These are phyloP conservation scores for Trametes cubensis DNA, from an alignment of 768 basidiomycete species.

Conservation along the genomic window DNA sequence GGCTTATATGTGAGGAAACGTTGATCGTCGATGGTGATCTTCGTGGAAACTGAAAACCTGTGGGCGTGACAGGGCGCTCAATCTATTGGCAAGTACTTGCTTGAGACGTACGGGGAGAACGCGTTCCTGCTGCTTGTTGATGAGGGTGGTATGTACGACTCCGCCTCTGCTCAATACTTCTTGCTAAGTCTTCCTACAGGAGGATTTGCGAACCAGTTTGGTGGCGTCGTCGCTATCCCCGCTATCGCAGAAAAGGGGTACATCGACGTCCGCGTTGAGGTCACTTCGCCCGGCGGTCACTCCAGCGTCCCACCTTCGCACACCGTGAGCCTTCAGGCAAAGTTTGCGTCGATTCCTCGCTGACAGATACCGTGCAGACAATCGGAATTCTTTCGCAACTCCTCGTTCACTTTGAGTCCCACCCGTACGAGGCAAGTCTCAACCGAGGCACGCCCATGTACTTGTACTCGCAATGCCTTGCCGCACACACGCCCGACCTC, in stretches of 20 bases:
- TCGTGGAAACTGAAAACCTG: background rate
- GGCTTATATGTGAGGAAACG: conserved; percentile 30
- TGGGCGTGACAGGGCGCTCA: conserved; percentile 42
- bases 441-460: conserved; percentile 38
- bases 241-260: conserved; percentile 47
- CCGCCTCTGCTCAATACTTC: background rate
- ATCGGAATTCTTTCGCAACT: conserved; percentile 56
- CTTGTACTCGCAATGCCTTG: conserved; percentile 44
- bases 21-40: background rate
- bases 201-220: conserved; percentile 34
- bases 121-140: conserved; percentile 59
- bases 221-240: conserved; percentile 36
- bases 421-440: conserved; percentile 42
- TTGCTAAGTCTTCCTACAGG: conserved; percentile 22
- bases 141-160: conserved; percentile 49
- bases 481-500: conserved; percentile 44
- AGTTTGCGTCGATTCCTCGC: background rate
- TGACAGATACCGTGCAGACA: conserved; percentile 28
- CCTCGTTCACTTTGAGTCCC: conserved; percentile 49
- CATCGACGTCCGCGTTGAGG: conserved; percentile 44
- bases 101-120: conserved; percentile 49
- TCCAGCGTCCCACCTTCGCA: conserved; percentile 55
- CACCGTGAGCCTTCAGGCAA: conserved; percentile 41
- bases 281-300: conserved; percentile 54
- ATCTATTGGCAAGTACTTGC: conserved; percentile 43